A percentile compares a stretch with the other conserved stretches of the same genome.
Evolutionary conservation across 768 basidiomycete genomes (phyloP).

Genomic region (Gymnopilus junonius): DNA sequence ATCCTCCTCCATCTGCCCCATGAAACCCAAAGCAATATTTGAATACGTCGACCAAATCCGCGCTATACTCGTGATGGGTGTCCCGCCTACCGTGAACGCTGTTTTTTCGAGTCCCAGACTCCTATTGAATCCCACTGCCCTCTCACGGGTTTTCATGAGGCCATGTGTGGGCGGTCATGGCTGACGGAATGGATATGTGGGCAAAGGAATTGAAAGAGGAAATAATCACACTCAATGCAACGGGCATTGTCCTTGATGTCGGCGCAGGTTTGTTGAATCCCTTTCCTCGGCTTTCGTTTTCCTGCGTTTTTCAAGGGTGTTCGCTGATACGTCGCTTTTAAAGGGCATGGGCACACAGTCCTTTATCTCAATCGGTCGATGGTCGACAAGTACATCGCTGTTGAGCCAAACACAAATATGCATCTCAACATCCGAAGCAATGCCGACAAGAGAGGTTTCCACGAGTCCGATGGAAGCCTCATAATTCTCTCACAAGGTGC

Average conservation of each 20-base stretch:
- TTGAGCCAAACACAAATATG: slow-evolving; percentile 74
- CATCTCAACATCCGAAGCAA: slow-evolving; percentile 55
- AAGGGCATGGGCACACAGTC: slow-evolving; percentile 69
- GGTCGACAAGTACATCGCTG: slow-evolving; percentile 68
- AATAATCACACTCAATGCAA: slow-evolving; percentile 57
- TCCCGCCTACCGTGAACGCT: slow-evolving; percentile 48
- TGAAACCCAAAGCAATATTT: slow-evolving; percentile 2
- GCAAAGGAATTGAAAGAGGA: slow-evolving; percentile 41
- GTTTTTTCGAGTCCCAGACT: slow-evolving; percentile 45
- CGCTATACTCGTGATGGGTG: slow-evolving; percentile 16
- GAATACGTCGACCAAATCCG: neutral
- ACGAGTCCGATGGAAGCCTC: slow-evolving; percentile 53
- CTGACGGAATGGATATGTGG: slow-evolving; percentile 47
- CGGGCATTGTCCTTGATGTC: slow-evolving; percentile 66
- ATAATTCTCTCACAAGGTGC: slow-evolving; percentile 66
- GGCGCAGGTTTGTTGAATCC: slow-evolving; percentile 61
- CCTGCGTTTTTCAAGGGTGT: neutral
- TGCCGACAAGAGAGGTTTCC: slow-evolving; percentile 55
- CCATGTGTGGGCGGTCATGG: slow-evolving; percentile 58
- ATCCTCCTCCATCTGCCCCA: neutral
- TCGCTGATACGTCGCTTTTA: neutral
- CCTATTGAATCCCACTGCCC: slow-evolving; percentile 42
- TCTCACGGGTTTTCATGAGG: slow-evolving; percentile 63
- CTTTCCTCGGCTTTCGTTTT: neutral
- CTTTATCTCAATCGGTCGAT: slow-evolving; percentile 58